Conservation (phyloP, 2,329 filamentous ascomycete genomes). For the Neobulgaria alba region DNA sequence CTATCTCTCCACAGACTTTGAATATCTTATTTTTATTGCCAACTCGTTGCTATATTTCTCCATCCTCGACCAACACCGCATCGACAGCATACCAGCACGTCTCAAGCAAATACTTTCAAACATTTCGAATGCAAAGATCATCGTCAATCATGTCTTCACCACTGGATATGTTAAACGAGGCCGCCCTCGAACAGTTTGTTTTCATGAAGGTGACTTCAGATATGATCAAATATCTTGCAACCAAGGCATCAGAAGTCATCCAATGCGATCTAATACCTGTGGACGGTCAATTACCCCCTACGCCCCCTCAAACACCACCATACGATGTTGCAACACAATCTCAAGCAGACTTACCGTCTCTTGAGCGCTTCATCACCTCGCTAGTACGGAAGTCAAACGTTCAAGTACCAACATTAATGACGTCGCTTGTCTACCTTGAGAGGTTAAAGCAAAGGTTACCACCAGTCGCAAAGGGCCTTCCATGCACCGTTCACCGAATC, state of each 20-base stretch:
- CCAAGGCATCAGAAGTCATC: conserved; percentile 69
- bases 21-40: too few relatives aligned
- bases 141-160: conserved; percentile 15
- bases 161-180: conserved; percentile 44
- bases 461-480: conserved; percentile 89
- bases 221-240: conserved; percentile 71
- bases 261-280: conserved; percentile 59
- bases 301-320: conserved; percentile 43
- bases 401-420: conserved; percentile 96
- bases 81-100: too few relatives aligned
- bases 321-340: conserved; percentile 23
- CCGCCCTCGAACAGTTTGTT: conserved; percentile 72
- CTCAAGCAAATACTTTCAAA: too few relatives aligned
- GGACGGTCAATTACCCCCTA: conserved; percentile 34
- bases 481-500: conserved; percentile 95
- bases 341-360: conserved; percentile 51
- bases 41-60: too few relatives aligned
- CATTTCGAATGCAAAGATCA: too few relatives aligned
- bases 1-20: conserved; percentile 1
- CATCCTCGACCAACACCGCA: too few relatives aligned
- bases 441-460: conserved; percentile 78
- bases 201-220: conserved; percentile 64
- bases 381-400: conserved; percentile 90
- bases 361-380: conserved; percentile 87
- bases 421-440: conserved; percentile 85